Evolutionary conservation across 768 basidiomycete species (phyloP).

Genomic region (Mycena metata): DNA sequence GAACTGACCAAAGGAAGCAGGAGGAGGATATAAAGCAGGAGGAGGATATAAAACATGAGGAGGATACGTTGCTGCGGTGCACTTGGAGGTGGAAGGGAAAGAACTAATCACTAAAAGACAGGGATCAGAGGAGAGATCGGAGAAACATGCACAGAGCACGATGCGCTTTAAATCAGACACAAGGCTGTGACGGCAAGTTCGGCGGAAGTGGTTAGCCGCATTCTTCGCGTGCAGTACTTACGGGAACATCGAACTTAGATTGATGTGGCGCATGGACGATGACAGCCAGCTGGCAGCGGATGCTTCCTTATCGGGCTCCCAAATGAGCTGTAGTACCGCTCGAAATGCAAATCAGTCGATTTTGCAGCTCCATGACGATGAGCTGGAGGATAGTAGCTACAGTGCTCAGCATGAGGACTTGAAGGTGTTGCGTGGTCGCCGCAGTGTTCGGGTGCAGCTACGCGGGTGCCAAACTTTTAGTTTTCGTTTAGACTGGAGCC

Average conservation of each 20-base stretch:
- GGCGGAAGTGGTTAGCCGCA: constrained; percentile 7
- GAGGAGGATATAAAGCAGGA: no score
- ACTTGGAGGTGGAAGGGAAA: constrained; percentile 14
- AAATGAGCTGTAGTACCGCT: no score
- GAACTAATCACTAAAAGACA: constrained; percentile 13
- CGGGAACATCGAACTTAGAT: not conserved
- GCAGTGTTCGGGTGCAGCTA: no score
- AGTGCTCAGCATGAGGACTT: not conserved
- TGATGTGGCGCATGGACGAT: not conserved
- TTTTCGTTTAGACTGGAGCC: no score
- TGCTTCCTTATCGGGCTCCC: no score
- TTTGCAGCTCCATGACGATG: no score
- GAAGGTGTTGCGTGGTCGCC: constrained; percentile 2
- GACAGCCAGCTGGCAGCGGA: constrained; percentile 2
- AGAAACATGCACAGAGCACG: no score
- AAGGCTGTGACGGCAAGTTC: constrained; percentile 9
- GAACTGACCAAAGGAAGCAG: constrained; percentile 15
- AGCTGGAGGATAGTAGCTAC: no score
- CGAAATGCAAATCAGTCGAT: no score
- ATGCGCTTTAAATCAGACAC: constrained; percentile 11
- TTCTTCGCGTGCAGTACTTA: constrained; percentile 1
- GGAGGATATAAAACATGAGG: constrained; percentile 13
- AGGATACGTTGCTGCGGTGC: constrained; percentile 10
- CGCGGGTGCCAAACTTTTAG: no score
- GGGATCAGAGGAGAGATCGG: constrained; percentile 3